Evolutionary conservation across 2,329 filamentous ascomycete species (phyloP), one percentile per base, ranked within the genome.

Genomic region (Fusarium newnesense): DNA sequence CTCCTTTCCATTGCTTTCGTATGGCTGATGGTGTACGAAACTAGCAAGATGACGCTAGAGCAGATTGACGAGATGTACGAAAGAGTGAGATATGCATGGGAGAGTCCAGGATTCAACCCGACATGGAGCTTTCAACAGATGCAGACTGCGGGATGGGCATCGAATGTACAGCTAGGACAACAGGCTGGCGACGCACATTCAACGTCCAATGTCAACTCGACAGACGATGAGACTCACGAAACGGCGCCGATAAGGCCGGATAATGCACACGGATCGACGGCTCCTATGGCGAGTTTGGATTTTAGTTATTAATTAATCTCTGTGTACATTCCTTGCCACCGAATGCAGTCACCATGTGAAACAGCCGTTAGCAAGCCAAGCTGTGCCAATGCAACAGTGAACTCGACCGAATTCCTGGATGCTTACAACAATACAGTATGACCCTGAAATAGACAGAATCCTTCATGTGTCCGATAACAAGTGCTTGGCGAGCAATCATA

Each of bases 61-160:
- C 91, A 94, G 84, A 93, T 94, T 75, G 92, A 94, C 79, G 92
- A 94, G 79, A 90, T 94, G 85, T 94, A 94, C 82, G 91, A 93
- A 78, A 86, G 91, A 57, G 89, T 94, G 53, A 84, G 87, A 56
- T 87, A 91, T 70, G 92, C 92, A 0, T 94, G 92, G 92, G 88
- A 93, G 76, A 92, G 89, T 82, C 89, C 87, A 74, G 72, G 80
- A 12, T 94, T 94, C 77, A 86, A 90, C 72, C 92, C 92, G 4
- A 91, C 87, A 76, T 92, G 90, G 90, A 92, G 89, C 75, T 92
- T 92, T 81, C 90, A 91, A 78, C 88, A 91, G 77, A 87, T 92
- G 75, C 85, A 89, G 52, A 87, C 90, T 72, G 86, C 89, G 73
- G 88, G 88, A 46, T 90, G 87, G 80, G 86, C 86, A 8, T 85